phyloP scores from a whole-genome alignment of 2,329 filamentous ascomycete species.

The Sclerotinia borealis region DNA sequence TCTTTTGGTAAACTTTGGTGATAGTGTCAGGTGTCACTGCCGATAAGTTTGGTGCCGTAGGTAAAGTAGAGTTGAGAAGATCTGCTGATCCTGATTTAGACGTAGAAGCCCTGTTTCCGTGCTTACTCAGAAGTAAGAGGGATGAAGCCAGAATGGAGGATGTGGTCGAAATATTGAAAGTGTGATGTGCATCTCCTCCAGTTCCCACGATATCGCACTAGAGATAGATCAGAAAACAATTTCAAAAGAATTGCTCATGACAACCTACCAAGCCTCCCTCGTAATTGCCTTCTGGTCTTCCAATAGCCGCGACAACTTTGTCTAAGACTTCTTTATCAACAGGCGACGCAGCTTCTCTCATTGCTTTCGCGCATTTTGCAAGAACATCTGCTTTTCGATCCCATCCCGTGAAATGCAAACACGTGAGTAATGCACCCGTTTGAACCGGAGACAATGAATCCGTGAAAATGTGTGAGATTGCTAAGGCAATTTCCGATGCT shows the following conservation, averaged over 20 bases:
- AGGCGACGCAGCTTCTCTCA: constrained; percentile 71
- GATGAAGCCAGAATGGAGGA: constrained; percentile 87
- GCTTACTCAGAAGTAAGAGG: constrained; percentile 81
- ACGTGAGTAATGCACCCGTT: constrained; percentile 79
- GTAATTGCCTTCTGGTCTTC: constrained; percentile 66
- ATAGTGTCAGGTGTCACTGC: constrained; percentile 70
- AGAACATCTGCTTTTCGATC: constrained; percentile 82
- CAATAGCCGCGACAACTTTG: constrained; percentile 53
- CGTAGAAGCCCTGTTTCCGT: constrained; percentile 92
- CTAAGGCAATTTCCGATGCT: constrained; percentile 79
- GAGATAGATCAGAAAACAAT: constrained; percentile 13
- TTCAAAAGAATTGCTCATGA: not conserved
- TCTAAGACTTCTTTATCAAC: constrained; percentile 61
- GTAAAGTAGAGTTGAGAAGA: constrained; percentile 70
- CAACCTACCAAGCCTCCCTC: constrained; percentile 70
- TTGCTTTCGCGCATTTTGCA: constrained; percentile 73
- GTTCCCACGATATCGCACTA: constrained; percentile 93
- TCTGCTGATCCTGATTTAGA: constrained; percentile 95
- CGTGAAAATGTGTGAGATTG: constrained; percentile 86
- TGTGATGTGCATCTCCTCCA: constrained; percentile 92
- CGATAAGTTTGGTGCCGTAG: constrained; percentile 65
- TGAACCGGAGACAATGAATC: constrained; percentile 85
- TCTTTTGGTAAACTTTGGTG: constrained; percentile 63
- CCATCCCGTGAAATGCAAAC: constrained; percentile 83
- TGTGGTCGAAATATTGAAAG: constrained; percentile 96